Conservation (phyloP, 352 stramenopile species). For the Phytophthora tentaculata region DNA sequence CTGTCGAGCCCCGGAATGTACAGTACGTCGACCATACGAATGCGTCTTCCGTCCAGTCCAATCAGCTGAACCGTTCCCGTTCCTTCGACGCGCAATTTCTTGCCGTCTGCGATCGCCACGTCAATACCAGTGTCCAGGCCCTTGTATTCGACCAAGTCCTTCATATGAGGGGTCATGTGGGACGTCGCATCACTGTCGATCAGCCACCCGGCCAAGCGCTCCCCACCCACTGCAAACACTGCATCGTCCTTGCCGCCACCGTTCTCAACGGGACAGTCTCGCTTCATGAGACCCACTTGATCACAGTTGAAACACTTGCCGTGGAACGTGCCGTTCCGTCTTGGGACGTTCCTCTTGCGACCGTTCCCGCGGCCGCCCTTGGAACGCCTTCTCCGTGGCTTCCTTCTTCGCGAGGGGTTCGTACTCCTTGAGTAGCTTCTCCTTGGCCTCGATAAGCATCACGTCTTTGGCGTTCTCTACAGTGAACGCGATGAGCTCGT, state of each 20-base stretch:
- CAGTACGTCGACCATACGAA: constrained; percentile 17
- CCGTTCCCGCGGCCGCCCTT: constrained; percentile 5
- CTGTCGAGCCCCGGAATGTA: constrained; percentile 21
- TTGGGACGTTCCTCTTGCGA: background rate
- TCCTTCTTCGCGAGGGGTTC: background rate
- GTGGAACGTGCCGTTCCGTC: too few species aligned
- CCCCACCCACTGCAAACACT: background rate
- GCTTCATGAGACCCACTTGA: background rate
- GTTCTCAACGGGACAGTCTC: background rate
- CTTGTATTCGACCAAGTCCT: constrained; percentile 11
- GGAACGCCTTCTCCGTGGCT: background rate
- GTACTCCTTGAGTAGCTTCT: background rate
- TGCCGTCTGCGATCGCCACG: constrained; percentile 24
- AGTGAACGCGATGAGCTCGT: background rate
- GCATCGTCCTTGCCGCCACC: background rate
- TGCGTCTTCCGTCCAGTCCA: background rate
- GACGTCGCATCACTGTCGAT: constrained; percentile 6
- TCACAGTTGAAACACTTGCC: background rate
- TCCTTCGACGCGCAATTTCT: constrained; percentile 10
- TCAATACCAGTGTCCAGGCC: constrained; percentile 3
- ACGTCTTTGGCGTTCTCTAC: background rate
- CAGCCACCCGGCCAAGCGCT: background rate
- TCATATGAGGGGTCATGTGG: constrained; percentile 30
- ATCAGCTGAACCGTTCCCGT: constrained; percentile 1
- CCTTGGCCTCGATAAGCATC: background rate